Base-by-base conservation (phyloP, 768 basidiomycete genomes). In the Asterophora lycoperdoides region DNA sequence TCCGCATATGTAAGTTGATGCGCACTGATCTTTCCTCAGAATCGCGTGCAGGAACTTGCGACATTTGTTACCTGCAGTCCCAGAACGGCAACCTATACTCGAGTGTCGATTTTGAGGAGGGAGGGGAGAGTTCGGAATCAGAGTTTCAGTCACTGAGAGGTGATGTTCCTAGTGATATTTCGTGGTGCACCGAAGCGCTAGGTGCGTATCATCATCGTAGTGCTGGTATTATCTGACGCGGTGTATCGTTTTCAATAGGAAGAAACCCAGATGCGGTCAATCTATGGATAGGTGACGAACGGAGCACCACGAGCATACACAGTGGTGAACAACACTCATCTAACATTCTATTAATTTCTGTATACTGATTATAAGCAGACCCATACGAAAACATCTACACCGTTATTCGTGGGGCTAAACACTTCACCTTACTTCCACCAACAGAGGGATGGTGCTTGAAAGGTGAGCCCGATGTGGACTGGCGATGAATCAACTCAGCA, bases 331-430 rank as follows among this genome's bases (percentile, higher is more conserved):
- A 28, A 36, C 15, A 9, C 20, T 20, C 41, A 13, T 30, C 40
- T n/a, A n/a, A n/a, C 55, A 17, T 15, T 23, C 26, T 39, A 18
- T 35, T 0, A 34, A 28, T 20, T 15, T 23, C 46, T n/a, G 4
- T 39, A 37, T 11, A 15, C 23, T 38, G 26, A 44, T 19, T 19
- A 26, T 19, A 35, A 46, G 7, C 37, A 59, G 58, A 59, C 29
- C 92, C 91, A 0, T 96, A 93, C 56, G 93, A 96, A 69, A 97
- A 96, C 63, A 80, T 96, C 46, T 96, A 96, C 65, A 80, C 84
- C 4, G 90, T 97, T 26, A 69, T 93, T 43, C 77, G 87, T 38
- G 94, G 93, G 9, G 68, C 76, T 39, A 97, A 96, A 60, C 81
- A 85, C 33, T 96, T 97, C 60, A 85, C 84, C 0, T 74, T 97